Evolutionary conservation across 768 basidiomycete genomes (phyloP), one percentile per base, ranked within the genome.

Genomic region (Mycena galopus): DNA sequence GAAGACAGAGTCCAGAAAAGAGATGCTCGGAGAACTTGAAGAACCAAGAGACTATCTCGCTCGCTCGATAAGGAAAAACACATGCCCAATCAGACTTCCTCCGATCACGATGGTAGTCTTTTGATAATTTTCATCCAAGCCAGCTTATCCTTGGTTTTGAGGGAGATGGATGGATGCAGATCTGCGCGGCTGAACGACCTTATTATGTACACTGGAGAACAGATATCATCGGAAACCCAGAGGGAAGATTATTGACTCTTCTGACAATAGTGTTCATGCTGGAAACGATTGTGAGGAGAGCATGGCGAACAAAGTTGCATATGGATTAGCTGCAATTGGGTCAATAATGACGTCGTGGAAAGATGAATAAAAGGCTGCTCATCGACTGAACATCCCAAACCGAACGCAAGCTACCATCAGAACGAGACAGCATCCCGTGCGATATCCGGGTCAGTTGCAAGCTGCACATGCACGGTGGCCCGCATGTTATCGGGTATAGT

Each of bases 1-100:
- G 35, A 65, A 58, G 64, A 30, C 42, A 9, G 23, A 67, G 37
- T 44, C 71, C 47, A 63, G 65, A 63, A 39, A 59, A 60, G 51
- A 50, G 55, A 42, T 25, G 51, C 42, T 55, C 21, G 35, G 65
- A 37, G 64, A 25, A 3, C 25, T 4, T 33, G 27, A 25, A 19
- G 37, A 57, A n/a, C n/a, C n/a, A n/a, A n/a, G 53, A 65, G 39
- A 37, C 30, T 35, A 59, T 55, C 44, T 47, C 23, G 57, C 14
- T 5, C 35, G 16, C 57, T 56, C 58, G 73, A 74, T 70, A 70
- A 73, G 64, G 42, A 12, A 30, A 50, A 42, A 51, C 58, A 64
- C 69, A 66, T 70, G 68, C 47, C 42, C 60, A 69, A 35, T 67
- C 53, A 42, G 37, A n/a, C 64, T 70, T 64, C 65, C 19, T 65